Evolutionary conservation across 2,329 filamentous ascomycete genomes (phyloP).

Genomic region (Talaromyces rugulosus): DNA sequence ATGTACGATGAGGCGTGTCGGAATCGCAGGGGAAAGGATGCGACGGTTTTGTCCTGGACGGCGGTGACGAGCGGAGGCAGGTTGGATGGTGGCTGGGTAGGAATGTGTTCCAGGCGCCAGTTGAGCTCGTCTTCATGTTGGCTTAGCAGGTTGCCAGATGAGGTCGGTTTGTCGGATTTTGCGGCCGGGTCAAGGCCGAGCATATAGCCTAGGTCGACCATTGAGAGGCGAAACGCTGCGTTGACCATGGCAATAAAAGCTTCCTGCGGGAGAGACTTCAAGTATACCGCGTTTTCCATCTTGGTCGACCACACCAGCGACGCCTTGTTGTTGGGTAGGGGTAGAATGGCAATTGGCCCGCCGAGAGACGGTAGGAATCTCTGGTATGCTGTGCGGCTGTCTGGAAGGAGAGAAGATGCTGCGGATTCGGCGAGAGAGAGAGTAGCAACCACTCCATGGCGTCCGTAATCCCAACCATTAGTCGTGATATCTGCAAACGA

Average conservation of each 20-base stretch:
- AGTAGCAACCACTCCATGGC: conserved; percentile 88
- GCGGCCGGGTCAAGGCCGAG: conserved; percentile 55
- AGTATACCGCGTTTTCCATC: conserved; percentile 67
- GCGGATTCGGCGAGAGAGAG: conserved; percentile 59
- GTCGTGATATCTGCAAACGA: conserved; percentile 81
- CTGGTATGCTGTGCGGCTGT: conserved; percentile 79
- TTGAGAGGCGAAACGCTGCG: conserved; percentile 78
- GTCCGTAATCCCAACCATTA: conserved; percentile 87
- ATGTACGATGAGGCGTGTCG: conserved; percentile 93
- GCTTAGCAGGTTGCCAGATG: conserved; percentile 20
- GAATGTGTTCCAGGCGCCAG: conserved; percentile 77
- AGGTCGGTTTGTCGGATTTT: conserved; percentile 1
- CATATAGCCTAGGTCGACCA: conserved; percentile 78
- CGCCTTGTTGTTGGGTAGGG: conserved; percentile 75
- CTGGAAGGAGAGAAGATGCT: conserved; percentile 23
- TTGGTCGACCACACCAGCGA: conserved; percentile 95
- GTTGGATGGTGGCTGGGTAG: conserved; percentile 39
- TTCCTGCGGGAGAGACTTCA: conserved; percentile 68
- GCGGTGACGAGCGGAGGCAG: conserved; percentile 64
- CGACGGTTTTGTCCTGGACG: conserved; percentile 74
- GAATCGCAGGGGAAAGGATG: conserved; percentile 86
- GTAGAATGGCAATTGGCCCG: conserved; percentile 86
- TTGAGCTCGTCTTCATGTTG: conserved; percentile 67
- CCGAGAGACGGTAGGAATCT: conserved; percentile 76
- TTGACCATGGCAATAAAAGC: conserved; percentile 89